Percentiles rank a stretch among this genome's conserved stretches.
phyloP scores from a whole-genome alignment of 495 filamentous ascomycete species.

The Polyplosphaeria fusca region DNA sequence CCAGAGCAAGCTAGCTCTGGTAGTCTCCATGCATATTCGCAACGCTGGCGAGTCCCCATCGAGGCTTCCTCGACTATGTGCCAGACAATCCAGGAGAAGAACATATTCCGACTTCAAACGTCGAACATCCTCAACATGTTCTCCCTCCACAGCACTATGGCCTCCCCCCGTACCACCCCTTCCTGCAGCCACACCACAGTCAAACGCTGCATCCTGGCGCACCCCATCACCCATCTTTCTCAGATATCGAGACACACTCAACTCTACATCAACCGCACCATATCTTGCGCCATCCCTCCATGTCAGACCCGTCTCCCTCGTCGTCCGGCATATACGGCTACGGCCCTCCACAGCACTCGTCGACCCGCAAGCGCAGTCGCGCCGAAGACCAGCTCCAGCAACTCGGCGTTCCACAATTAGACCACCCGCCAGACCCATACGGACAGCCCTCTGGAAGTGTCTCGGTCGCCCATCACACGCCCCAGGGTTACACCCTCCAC shows the following conservation, averaged over 20 bases:
- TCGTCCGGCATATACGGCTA: slow-evolving; percentile 21
- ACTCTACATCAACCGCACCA: slow-evolving; percentile 35
- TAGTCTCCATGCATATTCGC: slow-evolving; percentile 67
- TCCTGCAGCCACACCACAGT: slow-evolving; percentile 33
- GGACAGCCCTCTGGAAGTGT: slow-evolving; percentile 29
- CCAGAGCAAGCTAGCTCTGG: slow-evolving; percentile 68
- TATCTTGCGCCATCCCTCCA: slow-evolving; percentile 43
- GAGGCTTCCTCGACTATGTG: slow-evolving; percentile 54
- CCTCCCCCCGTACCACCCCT: slow-evolving; percentile 23
- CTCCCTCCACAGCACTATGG: slow-evolving; percentile 27
- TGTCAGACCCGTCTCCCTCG: slow-evolving; percentile 29
- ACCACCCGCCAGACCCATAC: slow-evolving; percentile 31
- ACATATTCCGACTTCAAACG: slow-evolving; percentile 35
- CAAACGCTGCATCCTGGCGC: slow-evolving; percentile 29
- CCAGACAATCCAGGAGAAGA: slow-evolving; percentile 53
- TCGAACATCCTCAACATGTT: slow-evolving; percentile 29
- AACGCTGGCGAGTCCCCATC: slow-evolving; percentile 65
- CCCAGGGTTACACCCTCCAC: slow-evolving; percentile 38
- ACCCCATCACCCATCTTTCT: slow-evolving; percentile 13
- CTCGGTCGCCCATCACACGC: slow-evolving; percentile 25
- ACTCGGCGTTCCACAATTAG: slow-evolving; percentile 26
- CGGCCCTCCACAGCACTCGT: slow-evolving; percentile 6
- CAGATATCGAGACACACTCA: slow-evolving; percentile 29
- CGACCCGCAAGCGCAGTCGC: slow-evolving; percentile 35
- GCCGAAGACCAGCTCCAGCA: slow-evolving; percentile 34